Base-by-base conservation (phyloP, 129 eudicot genomes). In the Solidago caesia region DNA sequence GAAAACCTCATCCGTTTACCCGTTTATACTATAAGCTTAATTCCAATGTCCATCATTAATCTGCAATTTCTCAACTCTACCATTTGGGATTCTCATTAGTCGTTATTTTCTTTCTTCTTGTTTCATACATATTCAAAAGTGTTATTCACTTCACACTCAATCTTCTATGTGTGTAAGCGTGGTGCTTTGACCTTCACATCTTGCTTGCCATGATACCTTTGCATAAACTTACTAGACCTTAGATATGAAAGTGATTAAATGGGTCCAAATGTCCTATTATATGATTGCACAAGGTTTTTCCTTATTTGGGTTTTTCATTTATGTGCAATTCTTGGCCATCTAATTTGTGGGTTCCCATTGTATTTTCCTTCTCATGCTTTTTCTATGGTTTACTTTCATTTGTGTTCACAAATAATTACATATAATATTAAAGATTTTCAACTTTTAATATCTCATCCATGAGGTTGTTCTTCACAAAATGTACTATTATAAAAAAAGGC, bases 281-380 rank as follows among this genome's bases (percentile, higher is more conserved):
- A 64, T 79, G 68, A 79, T 66, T 73, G 1, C 56, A 44, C 48
- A 70, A 57, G 8, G 41, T 39, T 64, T 79, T 65, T 52, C 78
- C 78, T 44, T 72, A 56, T 79, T 69, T 79, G 51, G 69, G 51
- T 57, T 66, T 26, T 27, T 41, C 47, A 29, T 63, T 41, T 65
- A 45, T 65, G 78, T 72, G 59, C 52, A 46, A 53, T 79, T 55
- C 70, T 64, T 53, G 13, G 56, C 63, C 74, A 62, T 70, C 59
- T 62, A 70, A 70, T 75, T 57, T 68, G 82, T 68, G 72, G 77
- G 81, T 75, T 81, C 80, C 66, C 81, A 81, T 70, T 75, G 53
- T 75, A 21, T 66, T 42, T 58, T 64, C 44, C 15, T 8, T 62
- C 44, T 48, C 7, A 41, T 69, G 42, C 76, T 70, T 68, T 67